Percentiles rank a stretch among this genome's conserved stretches.
These are phyloP conservation scores for Aspergillus sp. DNA, from an alignment of 2,329 filamentous ascomycete species.

Conservation along the genomic window DNA sequence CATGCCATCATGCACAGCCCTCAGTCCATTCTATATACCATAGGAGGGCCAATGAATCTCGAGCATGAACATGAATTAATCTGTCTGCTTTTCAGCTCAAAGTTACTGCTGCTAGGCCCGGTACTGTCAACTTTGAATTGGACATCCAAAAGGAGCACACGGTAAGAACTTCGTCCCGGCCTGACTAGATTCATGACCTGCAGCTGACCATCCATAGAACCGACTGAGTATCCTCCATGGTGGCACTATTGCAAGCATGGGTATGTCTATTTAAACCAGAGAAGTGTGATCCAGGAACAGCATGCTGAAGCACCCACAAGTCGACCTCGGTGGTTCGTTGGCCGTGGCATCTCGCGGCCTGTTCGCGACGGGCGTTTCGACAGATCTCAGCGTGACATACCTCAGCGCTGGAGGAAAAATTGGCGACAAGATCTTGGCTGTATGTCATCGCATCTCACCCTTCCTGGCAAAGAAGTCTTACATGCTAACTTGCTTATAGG, in stretches of 20 bases:
- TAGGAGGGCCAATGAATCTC: background rate
- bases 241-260: slow-evolving; percentile 57
- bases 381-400: slow-evolving; percentile 60
- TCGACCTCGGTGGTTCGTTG: slow-evolving; percentile 58
- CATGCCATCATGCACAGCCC: too few species aligned
- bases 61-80: slow-evolving; percentile 1
- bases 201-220: slow-evolving; percentile 40
- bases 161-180: slow-evolving; percentile 30
- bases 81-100: slow-evolving; percentile 41
- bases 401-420: slow-evolving; percentile 55
- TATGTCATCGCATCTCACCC: slow-evolving; percentile 20
- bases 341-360: slow-evolving; percentile 58
- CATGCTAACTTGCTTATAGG: slow-evolving; percentile 26
- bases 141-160: slow-evolving; percentile 59
- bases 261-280: slow-evolving; percentile 18
- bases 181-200: background rate
- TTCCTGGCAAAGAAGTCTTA: background rate
- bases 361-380: slow-evolving; percentile 59
- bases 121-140: slow-evolving; percentile 57
- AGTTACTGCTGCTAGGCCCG: slow-evolving; percentile 53
- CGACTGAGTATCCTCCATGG: slow-evolving; percentile 59
- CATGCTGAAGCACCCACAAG: slow-evolving; percentile 22
- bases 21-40: too few species aligned
- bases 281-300: background rate
- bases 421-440: slow-evolving; percentile 50